Evolutionary conservation across 306 rosid genomes (phyloP), one percentile per base, ranked within the genome.

Genomic region (Lagenaria siceraria): DNA sequence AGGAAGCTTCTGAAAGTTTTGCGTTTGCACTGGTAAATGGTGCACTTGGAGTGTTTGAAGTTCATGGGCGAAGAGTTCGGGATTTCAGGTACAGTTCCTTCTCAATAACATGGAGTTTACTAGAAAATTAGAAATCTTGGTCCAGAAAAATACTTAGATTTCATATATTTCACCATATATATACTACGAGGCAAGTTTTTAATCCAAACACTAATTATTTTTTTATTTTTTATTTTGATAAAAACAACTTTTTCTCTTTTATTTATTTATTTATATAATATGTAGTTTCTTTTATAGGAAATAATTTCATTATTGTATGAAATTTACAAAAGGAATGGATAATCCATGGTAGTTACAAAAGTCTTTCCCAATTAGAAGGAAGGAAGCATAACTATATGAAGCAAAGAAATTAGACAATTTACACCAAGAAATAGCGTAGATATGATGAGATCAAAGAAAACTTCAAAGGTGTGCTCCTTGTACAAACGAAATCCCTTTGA

Each of bases 21-120:
- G 91, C 99, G 42, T 95, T 95, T 87, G 99, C 99, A 49, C 81
- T 95, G 18, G 90, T 81, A 79, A 95, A 95, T 80, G 99, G 99
- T 60, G 99, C 99, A 9, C 97, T 95, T 77, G 99, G 99, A 75
- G 99, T 95, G 81, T 95, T 95, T 85, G 99, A 95, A 86, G 97
- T 95, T 79, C 87, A 90, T 42, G 99, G 98, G 75, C 83, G 99
- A 82, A 89, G 96, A 81, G 89, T 95, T 80, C 93, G 98, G 80
- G 99, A 95, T 83, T 95, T 89, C 93, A 89, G 99, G 99, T 92
- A 82, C 59, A 58, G 82, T 40, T 79, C 74, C 70, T 77, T 83
- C 31, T 81, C 65, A 62, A 54, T 76, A 56, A 58, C 46, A 80
- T 27, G 61, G 60, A 22, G 71, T 78, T 5, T 52, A 64, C 25